These are phyloP conservation scores for Clonostachys chloroleuca DNA, from an alignment of 2,329 filamentous ascomycete species.

Conservation along the genomic window DNA sequence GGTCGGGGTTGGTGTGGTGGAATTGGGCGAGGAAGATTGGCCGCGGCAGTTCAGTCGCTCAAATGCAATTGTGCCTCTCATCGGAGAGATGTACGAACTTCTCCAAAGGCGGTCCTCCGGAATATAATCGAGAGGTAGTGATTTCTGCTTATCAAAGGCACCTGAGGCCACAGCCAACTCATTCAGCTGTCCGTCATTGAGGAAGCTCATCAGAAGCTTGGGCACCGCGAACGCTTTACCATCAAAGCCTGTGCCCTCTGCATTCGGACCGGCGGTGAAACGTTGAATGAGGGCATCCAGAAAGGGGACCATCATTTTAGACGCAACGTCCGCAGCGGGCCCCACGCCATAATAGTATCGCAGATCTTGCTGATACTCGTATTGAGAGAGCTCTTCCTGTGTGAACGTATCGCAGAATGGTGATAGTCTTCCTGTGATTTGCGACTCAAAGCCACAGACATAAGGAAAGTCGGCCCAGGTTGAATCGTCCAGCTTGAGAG, in stretches of 20 bases:
- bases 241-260: conserved; percentile 38
- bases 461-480: conserved; percentile 60
- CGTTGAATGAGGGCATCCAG: conserved; percentile 47
- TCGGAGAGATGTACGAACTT: conserved; percentile 52
- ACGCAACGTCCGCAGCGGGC: conserved; percentile 39
- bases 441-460: conserved; percentile 67
- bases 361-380: conserved; percentile 65
- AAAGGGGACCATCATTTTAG: conserved; percentile 58
- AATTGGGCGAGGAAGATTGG: conserved; percentile 2
- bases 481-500: conserved; percentile 45
- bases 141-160: conserved; percentile 52
- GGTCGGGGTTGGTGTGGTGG: neutral
- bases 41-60: conserved; percentile 53
- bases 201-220: conserved; percentile 55
- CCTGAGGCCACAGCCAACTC: conserved; percentile 56
- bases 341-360: conserved; percentile 65
- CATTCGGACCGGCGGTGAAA: conserved; percentile 45
- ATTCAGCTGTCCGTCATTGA: conserved; percentile 63
- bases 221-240: conserved; percentile 44
- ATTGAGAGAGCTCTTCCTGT: conserved; percentile 55
- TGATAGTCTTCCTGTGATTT: conserved; percentile 57
- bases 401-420: conserved; percentile 61
- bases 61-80: conserved; percentile 62
- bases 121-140: conserved; percentile 40
- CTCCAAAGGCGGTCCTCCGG: conserved; percentile 45